A percentile compares a stretch with the other conserved stretches of the same genome.
Evolutionary conservation across 2,329 filamentous ascomycete genomes (phyloP).

Genomic region (Talaromyces sp.): DNA sequence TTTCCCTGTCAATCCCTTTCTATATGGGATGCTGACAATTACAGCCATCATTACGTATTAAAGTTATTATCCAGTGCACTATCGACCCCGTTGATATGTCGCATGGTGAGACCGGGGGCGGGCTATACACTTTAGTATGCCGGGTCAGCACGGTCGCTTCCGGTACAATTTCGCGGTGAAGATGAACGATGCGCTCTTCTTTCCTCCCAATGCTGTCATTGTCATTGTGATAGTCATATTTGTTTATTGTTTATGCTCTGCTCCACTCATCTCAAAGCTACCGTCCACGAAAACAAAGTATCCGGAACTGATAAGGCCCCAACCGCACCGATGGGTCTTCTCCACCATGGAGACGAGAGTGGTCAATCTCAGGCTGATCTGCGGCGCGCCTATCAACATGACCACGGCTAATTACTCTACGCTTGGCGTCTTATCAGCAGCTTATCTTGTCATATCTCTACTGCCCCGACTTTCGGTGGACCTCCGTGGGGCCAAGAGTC

Average conservation of each 20-base stretch:
- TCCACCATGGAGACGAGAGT: constrained; percentile 3
- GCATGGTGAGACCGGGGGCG: neutral
- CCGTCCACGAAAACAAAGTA: neutral
- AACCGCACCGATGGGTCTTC: neutral
- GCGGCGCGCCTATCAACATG: constrained; percentile 21
- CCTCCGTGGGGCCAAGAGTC: constrained; percentile 12
- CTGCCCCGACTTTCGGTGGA: constrained; percentile 16
- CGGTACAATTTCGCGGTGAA: no score
- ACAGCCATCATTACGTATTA: no score
- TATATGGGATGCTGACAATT: no score
- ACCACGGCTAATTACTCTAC: constrained; percentile 34
- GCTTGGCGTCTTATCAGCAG: constrained; percentile 27
- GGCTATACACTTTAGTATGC: no score
- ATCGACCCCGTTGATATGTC: neutral
- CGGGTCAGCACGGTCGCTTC: no score
- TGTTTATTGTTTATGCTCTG: no score
- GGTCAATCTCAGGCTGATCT: constrained; percentile 6
- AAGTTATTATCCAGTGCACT: no score
- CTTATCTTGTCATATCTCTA: constrained; percentile 26
- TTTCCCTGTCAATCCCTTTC: no score
- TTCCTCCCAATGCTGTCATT: no score
- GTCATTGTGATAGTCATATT: no score
- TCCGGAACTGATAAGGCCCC: constrained; percentile 15
- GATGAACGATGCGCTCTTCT: no score
- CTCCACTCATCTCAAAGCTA: neutral